A percentile compares a stretch with the other conserved stretches of the same genome.
phyloP scores from a whole-genome alignment of 306 rosid genomes.

The Cucumis sativus region Cucumber_9930_V3 NC_026659.2:1795501-1796000 shows the following conservation, averaged over 20 bases:
- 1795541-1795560: constrained; percentile 76
- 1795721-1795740: constrained; percentile 45
- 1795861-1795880: constrained; percentile 8
- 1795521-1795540: constrained; percentile 47
- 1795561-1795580: constrained; percentile 61
- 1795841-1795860: constrained; percentile 71
- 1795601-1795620: constrained; percentile 40
- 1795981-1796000: background rate
- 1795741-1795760: constrained; percentile 36
- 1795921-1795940: background rate
- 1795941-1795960: background rate
- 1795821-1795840: constrained; percentile 48
- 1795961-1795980: background rate
- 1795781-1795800: constrained; percentile 40
- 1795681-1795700: background rate
- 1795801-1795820: constrained; percentile 26
- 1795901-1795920: background rate
- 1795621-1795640: constrained; percentile 58
- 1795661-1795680: background rate
- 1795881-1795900: background rate
- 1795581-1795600: constrained; percentile 22
- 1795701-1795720: constrained; percentile 38
- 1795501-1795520: constrained; percentile 56
- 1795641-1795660: background rate
- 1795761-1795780: constrained; percentile 23